Evolutionary conservation across 441 rosid genomes (phyloP).

Genomic region (Heliophila coronopifolia): DNA sequence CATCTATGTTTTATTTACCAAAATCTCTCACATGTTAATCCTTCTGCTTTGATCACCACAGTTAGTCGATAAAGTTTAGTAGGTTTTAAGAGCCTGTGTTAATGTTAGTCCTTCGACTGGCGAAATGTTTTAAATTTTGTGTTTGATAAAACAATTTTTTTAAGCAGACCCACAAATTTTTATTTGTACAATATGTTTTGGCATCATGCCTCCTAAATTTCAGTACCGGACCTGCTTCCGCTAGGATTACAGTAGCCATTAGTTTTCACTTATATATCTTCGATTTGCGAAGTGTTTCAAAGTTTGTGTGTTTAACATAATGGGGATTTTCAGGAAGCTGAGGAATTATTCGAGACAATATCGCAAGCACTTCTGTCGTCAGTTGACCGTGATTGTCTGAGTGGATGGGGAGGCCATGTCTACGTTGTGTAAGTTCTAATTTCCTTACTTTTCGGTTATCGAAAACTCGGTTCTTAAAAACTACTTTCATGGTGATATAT

Average conservation of each 20-base stretch:
- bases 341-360: conserved; percentile 75
- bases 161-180: too few relatives aligned
- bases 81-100: background rate
- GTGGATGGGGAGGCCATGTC: conserved; percentile 98
- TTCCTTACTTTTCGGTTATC: background rate
- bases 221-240: too few relatives aligned
- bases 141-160: too few relatives aligned
- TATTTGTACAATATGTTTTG: too few relatives aligned
- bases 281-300: background rate
- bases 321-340: conserved; percentile 55
- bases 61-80: background rate
- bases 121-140: too few relatives aligned
- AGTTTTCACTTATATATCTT: background rate
- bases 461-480: background rate
- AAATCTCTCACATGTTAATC: background rate
- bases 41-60: background rate
- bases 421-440: conserved; percentile 73
- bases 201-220: too few relatives aligned
- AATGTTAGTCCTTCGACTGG: too few relatives aligned
- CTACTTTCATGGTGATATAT: conserved; percentile 10
- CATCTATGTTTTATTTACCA: background rate
- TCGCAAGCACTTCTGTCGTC: conserved; percentile 90
- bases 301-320: background rate
- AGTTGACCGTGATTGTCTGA: conserved; percentile 87
- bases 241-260: background rate